Evolutionary conservation across 2,329 filamentous ascomycete genomes (phyloP).

Genomic region (Cladophialophora exuberans): DNA sequence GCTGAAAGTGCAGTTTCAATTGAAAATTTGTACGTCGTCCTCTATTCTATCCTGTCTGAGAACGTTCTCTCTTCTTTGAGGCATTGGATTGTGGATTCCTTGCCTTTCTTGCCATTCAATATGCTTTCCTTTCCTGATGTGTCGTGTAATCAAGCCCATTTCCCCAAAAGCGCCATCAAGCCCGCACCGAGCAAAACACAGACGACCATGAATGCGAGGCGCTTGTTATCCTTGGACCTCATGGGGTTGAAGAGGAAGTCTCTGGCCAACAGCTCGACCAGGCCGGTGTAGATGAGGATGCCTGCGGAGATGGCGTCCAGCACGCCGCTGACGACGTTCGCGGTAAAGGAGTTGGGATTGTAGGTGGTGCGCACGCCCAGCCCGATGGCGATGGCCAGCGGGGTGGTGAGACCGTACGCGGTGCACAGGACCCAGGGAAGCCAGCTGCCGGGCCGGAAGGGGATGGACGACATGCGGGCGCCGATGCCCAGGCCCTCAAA

Average conservation of each 20-base stretch:
- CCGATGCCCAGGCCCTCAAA: constrained; percentile 68
- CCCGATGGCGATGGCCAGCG: constrained; percentile 55
- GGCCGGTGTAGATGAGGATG: constrained; percentile 54
- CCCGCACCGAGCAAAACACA: constrained; percentile 46
- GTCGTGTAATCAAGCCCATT: constrained; percentile 49
- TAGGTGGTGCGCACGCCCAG: constrained; percentile 52
- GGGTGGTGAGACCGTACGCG: constrained; percentile 57
- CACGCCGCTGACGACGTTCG: constrained; percentile 51
- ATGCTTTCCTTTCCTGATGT: background rate
- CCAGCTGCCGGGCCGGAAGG: constrained; percentile 50
- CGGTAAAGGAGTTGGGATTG: constrained; percentile 45
- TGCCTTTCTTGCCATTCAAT: no score
- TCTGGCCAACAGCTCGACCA: constrained; percentile 54
- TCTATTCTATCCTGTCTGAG: no score
- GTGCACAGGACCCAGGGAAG: constrained; percentile 55
- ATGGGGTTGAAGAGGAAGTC: constrained; percentile 56
- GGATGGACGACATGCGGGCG: constrained; percentile 61
- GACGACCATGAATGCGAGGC: constrained; percentile 48
- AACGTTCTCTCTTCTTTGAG: no score
- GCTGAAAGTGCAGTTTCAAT: no score
- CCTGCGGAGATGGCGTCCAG: constrained; percentile 54
- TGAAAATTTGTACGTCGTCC: no score
- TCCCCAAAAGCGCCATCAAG: constrained; percentile 55
- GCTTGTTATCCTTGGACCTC: constrained; percentile 43
- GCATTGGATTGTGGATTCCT: no score